Conservation (phyloP, 2,329 filamentous ascomycete species). For the Raffaelea arxii region DNA sequence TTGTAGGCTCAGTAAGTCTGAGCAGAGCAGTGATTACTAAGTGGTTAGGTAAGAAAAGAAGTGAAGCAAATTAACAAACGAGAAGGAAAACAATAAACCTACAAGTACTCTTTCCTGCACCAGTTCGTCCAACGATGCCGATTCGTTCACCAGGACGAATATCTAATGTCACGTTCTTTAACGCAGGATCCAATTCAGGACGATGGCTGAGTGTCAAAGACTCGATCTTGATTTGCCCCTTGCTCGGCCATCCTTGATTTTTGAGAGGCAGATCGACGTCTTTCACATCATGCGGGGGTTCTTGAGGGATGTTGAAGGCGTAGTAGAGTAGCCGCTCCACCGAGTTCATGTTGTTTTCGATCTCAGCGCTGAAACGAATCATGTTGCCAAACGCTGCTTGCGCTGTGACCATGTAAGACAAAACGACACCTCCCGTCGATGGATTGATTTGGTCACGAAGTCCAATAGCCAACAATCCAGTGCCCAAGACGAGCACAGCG, state of each 20-base stretch:
- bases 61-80: not conserved
- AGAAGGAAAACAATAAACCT: not conserved
- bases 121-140: constrained; percentile 88
- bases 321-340: constrained; percentile 97
- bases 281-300: constrained; percentile 45
- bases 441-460: constrained; percentile 77
- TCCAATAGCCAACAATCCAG: constrained; percentile 78
- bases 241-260: constrained; percentile 68
- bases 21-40: constrained; percentile 80
- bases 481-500: constrained; percentile 84
- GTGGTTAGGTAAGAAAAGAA: not conserved
- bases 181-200: constrained; percentile 76
- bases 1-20: constrained; percentile 80
- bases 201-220: constrained; percentile 84
- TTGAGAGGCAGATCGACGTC: constrained; percentile 71
- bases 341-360: constrained; percentile 99
- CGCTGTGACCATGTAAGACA: constrained; percentile 71
- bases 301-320: constrained; percentile 68
- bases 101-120: constrained; percentile 71
- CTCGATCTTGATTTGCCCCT: constrained; percentile 77
- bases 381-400: constrained; percentile 77
- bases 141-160: constrained; percentile 82
- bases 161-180: constrained; percentile 74
- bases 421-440: constrained; percentile 81
- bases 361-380: constrained; percentile 82